These are phyloP conservation scores for Trichoderma asperellum DNA, from an alignment of 2,329 filamentous ascomycete genomes.

Conservation along the genomic window DNA sequence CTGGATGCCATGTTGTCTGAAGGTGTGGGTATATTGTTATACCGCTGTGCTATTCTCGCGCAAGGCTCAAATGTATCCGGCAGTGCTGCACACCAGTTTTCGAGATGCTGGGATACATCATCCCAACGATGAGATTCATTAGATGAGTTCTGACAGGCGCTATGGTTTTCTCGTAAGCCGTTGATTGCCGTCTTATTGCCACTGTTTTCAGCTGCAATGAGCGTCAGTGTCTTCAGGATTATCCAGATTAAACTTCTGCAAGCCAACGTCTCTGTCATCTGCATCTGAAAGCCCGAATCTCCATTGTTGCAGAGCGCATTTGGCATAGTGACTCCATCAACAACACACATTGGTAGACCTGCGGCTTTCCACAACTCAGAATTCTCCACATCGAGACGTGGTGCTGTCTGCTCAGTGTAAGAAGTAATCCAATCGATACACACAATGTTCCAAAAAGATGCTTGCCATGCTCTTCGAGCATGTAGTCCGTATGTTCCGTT, in stretches of 20 bases:
- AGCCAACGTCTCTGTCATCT: constrained; percentile 30
- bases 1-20: constrained; percentile 10
- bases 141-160: background rate
- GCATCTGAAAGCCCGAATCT: background rate
- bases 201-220: constrained; percentile 20
- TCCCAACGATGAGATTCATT: constrained; percentile 9
- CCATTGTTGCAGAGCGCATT: constrained; percentile 18
- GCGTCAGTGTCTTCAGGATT: constrained; percentile 28
- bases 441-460: constrained; percentile 32
- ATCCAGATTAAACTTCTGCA: constrained; percentile 31
- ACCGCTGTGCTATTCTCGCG: constrained; percentile 23
- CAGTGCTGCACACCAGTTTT: constrained; percentile 28
- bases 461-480: constrained; percentile 30
- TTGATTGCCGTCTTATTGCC: background rate
- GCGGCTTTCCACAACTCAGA: constrained; percentile 30
- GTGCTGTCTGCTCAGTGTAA: constrained; percentile 26
- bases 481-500: constrained; percentile 21
- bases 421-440: constrained; percentile 31
- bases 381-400: constrained; percentile 28
- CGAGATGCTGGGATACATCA: constrained; percentile 25
- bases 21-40: constrained; percentile 17
- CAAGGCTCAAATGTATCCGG: constrained; percentile 32
- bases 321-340: constrained; percentile 25
- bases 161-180: background rate
- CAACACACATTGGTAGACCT: constrained; percentile 27